A percentile compares a stretch with the other conserved stretches of the same genome.
Conservation (phyloP, 163 green algal species). For the Chlamydomonas reinhardtii region DNA sequence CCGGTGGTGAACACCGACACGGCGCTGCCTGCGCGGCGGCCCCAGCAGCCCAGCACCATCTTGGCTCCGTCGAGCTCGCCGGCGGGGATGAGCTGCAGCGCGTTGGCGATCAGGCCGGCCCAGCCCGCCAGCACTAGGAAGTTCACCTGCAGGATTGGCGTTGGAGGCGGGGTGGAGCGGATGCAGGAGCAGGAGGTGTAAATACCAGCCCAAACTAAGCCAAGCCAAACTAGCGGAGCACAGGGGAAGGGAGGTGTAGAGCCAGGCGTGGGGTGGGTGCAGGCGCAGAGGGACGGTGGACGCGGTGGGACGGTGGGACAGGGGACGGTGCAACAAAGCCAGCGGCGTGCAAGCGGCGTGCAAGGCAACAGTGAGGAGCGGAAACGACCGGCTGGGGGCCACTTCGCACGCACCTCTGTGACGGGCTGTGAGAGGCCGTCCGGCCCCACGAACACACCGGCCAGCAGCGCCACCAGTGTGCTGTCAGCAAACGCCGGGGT, state of each 20-base stretch:
- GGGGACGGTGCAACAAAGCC: too few species aligned
- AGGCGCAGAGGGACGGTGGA: background rate
- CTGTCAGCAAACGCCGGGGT: conserved; percentile 76
- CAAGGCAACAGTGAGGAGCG: too few species aligned
- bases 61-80: conserved; percentile 89
- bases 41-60: conserved; percentile 80
- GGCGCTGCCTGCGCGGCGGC: conserved; percentile 62
- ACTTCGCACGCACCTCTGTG: conserved; percentile 40
- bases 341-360: too few species aligned
- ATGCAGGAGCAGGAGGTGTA: too few species aligned
- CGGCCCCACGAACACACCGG: conserved; percentile 61
- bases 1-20: conserved; percentile 72
- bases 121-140: conserved; percentile 87
- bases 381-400: too few species aligned
- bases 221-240: too few species aligned
- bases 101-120: conserved; percentile 59
- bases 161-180: too few species aligned
- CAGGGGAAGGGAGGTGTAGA: too few species aligned
- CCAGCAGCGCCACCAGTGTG: conserved; percentile 77
- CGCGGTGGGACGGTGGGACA: background rate
- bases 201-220: too few species aligned
- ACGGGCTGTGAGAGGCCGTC: conserved; percentile 64
- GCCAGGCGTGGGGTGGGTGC: background rate
- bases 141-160: conserved; percentile 59
- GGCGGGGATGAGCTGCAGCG: conserved; percentile 46